Base-by-base conservation (phyloP, 352 stramenopile species). In the Phytophthora chlamydospora region DNA sequence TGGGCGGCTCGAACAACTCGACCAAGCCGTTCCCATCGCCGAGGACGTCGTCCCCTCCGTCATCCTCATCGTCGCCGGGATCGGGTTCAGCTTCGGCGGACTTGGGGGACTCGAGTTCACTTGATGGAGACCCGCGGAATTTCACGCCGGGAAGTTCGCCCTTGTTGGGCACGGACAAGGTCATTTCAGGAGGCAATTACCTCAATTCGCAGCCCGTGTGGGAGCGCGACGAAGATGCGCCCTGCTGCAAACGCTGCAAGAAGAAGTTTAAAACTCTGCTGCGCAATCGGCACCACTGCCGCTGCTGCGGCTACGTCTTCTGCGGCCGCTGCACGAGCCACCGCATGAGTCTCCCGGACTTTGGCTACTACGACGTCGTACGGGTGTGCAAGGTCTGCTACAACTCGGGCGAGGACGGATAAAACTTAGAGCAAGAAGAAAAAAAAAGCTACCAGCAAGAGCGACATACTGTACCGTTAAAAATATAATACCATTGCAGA, bases 191-290 rank as follows among this genome's bases (percentile, higher is more conserved):
- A 19, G 66, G 65, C 2, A 88, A 74, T 42, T 91, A 89, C 49
- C 71, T 85, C 1, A 92, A 85, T 40, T 79, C 84, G 6, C 86
- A 95, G 70, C 86, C 86, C 9, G 76, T 95, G 27, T 95, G 86
- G 86, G 86, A 95, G 46, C 80, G 80, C 29, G 84, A 95, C 45
- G 83, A 82, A 45, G 86, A 95, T 42, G 86, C 86, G 4, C 71
- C 86, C 6, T 93, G 84, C 64, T 95, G 86, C 68, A 93, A 95
- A 66, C 82, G 83, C 3, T 95, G 86, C 75, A 95, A 95, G 63
- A 95, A 95, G 63, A 93, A 93, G 55, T 95, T 95, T 61, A 95
- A 93, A 61, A 76, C 86, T 6, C 75, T 95, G 9, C 76, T 92
- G 24, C 86, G 86, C 29, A 91, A 86, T 34, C 82, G 86, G 9